These are phyloP conservation scores for Chimonanthus praecox DNA, from an alignment of 164 flowering plant genomes.

Conservation along the genomic window DNA sequence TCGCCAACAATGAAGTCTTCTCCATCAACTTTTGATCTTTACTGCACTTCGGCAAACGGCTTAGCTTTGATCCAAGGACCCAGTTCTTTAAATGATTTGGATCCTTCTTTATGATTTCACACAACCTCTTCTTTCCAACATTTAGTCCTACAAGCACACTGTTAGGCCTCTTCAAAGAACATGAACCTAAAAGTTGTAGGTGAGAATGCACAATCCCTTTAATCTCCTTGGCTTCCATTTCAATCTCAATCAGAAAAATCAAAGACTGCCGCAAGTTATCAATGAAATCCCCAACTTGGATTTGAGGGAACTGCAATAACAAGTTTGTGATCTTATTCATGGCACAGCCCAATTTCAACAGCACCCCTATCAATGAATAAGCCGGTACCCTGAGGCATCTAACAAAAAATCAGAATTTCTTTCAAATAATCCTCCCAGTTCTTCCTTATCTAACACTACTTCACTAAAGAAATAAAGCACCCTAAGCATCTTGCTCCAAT, in stretches of 20 bases:
- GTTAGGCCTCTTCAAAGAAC: slow-evolving; percentile 35
- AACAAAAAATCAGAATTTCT: slow-evolving; percentile 43
- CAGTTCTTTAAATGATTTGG: slow-evolving; percentile 49
- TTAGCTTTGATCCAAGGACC: slow-evolving; percentile 36
- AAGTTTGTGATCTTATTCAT: slow-evolving; percentile 24
- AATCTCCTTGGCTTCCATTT: slow-evolving; percentile 38
- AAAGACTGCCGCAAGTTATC: slow-evolving; percentile 38
- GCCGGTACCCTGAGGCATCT: slow-evolving; percentile 40
- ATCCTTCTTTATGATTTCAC: slow-evolving; percentile 39
- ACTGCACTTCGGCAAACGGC: slow-evolving; percentile 23
- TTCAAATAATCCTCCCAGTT: slow-evolving; percentile 27
- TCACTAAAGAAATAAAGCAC: slow-evolving; percentile 29
- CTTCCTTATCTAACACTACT: slow-evolving; percentile 31
- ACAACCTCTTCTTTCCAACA: slow-evolving; percentile 37
- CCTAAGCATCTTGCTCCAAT: slow-evolving; percentile 44
- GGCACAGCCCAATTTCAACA: slow-evolving; percentile 40
- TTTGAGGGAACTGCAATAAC: slow-evolving; percentile 40
- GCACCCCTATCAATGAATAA: slow-evolving; percentile 32
- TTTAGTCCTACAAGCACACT: slow-evolving; percentile 32
- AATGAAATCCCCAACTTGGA: slow-evolving; percentile 29
- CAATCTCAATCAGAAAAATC: slow-evolving; percentile 37
- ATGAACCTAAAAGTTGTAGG: slow-evolving; percentile 37
- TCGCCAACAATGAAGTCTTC: slow-evolving; percentile 49
- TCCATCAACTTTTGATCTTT: slow-evolving; percentile 18
- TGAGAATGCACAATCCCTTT: slow-evolving; percentile 30